Evolutionary conservation across 2,329 filamentous ascomycete genomes (phyloP).

Genomic region (Mycosphaerella sp.): DNA sequence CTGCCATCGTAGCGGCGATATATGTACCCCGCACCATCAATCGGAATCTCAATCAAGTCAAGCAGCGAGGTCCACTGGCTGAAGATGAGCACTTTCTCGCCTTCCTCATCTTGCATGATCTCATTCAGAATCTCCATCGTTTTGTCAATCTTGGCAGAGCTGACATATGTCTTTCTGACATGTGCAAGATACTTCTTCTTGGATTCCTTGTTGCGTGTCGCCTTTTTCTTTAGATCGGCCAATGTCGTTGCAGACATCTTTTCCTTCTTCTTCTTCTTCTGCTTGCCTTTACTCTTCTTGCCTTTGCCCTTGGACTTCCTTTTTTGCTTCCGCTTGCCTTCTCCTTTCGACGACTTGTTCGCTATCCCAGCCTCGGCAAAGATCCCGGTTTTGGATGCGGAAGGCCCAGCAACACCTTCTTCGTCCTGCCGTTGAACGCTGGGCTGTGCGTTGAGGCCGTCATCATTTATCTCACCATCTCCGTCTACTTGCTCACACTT

Average conservation of each 20-base stretch:
- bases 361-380: conserved; percentile 17
- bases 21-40: conserved; percentile 51
- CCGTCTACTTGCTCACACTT: conserved; percentile 3
- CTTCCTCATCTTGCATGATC: conserved; percentile 43
- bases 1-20: conserved; percentile 71
- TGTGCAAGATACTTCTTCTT: conserved; percentile 64
- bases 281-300: conserved; percentile 11
- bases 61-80: conserved; percentile 75
- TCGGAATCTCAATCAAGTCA: conserved; percentile 68
- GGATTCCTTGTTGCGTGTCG: conserved; percentile 56
- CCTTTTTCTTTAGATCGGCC: conserved; percentile 62
- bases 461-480: conserved; percentile 4
- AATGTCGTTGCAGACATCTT: conserved; percentile 44
- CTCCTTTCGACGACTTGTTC: conserved; percentile 6
- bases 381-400: not conserved
- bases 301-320: conserved; percentile 12
- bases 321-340: not conserved
- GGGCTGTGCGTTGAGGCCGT: conserved; percentile 4
- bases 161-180: conserved; percentile 61
- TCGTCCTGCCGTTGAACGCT: not conserved
- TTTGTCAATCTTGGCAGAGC: conserved; percentile 69
- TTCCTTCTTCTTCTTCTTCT: conserved; percentile 29
- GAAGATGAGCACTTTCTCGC: conserved; percentile 75
- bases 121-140: conserved; percentile 57
- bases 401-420: conserved; percentile 14